Conservation (phyloP, 2,329 filamentous ascomycete species). For the Hymenoscyphus albidus region DNA sequence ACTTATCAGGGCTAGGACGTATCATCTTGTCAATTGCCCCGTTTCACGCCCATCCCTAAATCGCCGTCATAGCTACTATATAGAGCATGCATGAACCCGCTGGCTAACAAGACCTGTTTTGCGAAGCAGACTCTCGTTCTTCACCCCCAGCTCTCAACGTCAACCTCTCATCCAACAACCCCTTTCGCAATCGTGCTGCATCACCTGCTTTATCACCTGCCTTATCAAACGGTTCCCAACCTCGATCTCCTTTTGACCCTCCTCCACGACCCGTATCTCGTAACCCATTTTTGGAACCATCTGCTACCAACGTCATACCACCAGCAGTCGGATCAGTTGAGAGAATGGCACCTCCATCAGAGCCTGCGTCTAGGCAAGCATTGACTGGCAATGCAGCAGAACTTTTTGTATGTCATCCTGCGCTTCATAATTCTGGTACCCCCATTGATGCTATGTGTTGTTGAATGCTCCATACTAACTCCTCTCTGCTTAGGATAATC, state of each 20-base stretch:
- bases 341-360: conserved; percentile 48
- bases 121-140: conserved; percentile 32
- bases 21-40: conserved; percentile 31
- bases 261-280: conserved; percentile 59
- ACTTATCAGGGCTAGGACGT: conserved; percentile 30
- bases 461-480: conserved; percentile 34
- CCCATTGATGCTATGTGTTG: not conserved
- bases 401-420: conserved; percentile 64
- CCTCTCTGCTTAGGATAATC: conserved; percentile 51
- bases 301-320: conserved; percentile 22
- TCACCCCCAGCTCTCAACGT: conserved; percentile 53
- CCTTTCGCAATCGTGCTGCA: conserved; percentile 68
- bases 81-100: conserved; percentile 29
- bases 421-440: not conserved
- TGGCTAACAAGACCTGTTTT: conserved; percentile 31
- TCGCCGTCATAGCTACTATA: conserved; percentile 19
- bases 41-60: conserved; percentile 29
- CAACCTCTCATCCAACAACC: conserved; percentile 72
- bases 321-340: conserved; percentile 37
- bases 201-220: conserved; percentile 59
- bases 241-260: conserved; percentile 55
- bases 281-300: conserved; percentile 70
- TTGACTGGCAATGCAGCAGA: conserved; percentile 57
- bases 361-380: conserved; percentile 37
- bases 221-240: conserved; percentile 38